These are phyloP conservation scores for Cetraspora pellucida DNA, from an alignment of 192 early-diverging fungal species.

Conservation along the genomic window DNA sequence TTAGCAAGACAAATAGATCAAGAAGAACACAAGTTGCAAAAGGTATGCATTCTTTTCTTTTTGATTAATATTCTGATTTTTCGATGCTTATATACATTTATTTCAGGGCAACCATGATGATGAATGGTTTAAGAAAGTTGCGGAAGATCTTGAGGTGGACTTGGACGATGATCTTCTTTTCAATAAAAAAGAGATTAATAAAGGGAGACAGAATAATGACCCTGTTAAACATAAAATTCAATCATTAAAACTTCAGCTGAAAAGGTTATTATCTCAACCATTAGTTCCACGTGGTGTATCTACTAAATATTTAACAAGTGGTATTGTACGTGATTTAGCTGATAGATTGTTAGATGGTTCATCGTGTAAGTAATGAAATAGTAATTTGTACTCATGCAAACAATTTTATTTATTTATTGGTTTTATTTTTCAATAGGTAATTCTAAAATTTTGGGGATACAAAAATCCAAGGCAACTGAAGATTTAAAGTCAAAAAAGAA, in stretches of 20 bases:
- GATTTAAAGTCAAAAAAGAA: conserved; percentile 1
- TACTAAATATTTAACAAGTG: conserved; percentile 66
- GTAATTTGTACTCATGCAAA: not conserved
- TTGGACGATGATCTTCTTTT: conserved; percentile 66
- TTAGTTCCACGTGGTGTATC: conserved; percentile 56
- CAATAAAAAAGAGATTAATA: conserved; percentile 34
- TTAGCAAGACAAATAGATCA: conserved; percentile 83
- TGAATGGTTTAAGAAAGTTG: conserved; percentile 79
- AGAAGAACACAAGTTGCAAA: conserved; percentile 75
- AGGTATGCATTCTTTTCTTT: conserved; percentile 46
- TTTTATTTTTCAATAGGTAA: not conserved
- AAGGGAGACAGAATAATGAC: conserved; percentile 44
- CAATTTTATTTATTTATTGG: not conserved
- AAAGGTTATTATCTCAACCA: conserved; percentile 46
- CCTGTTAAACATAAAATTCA: conserved; percentile 50
- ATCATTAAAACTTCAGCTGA: conserved; percentile 49
- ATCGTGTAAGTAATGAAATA: conserved; percentile 13
- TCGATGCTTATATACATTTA: not conserved
- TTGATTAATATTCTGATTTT: not conserved
- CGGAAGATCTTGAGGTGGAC: conserved; percentile 78
- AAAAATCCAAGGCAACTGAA: conserved; percentile 5
- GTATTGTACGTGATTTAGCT: conserved; percentile 62
- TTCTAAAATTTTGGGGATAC: not conserved
- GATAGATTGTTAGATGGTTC: conserved; percentile 49
- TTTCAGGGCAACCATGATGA: conserved; percentile 51